These are phyloP conservation scores for Salix exigua DNA, from an alignment of 345 rosid genomes.

Conservation along the genomic window DNA sequence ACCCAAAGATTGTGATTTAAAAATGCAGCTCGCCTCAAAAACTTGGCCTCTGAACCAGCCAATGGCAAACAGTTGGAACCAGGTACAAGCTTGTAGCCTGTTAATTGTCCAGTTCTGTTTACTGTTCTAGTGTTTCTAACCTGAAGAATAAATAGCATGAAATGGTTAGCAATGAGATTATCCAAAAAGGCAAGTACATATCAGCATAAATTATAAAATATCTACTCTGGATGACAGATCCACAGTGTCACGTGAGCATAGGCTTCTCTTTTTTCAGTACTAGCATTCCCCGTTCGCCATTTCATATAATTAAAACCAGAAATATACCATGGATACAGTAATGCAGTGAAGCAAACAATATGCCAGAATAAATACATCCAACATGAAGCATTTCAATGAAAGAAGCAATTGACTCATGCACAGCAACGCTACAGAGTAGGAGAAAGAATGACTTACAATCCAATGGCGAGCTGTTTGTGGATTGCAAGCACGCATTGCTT, in stretches of 20 bases:
- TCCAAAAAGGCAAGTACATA: background rate
- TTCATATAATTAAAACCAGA: background rate
- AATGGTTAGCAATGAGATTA: background rate
- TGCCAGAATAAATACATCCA: background rate
- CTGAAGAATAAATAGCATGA: conserved; percentile 31
- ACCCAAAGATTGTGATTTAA: conserved; percentile 87
- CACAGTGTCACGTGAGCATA: background rate
- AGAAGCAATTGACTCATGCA: background rate
- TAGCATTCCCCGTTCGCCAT: background rate
- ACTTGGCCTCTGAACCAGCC: conserved; percentile 78
- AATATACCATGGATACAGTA: background rate
- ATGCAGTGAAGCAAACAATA: background rate
- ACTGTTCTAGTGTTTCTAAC: conserved; percentile 86
- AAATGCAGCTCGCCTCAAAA: conserved; percentile 83
- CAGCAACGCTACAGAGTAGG: background rate
- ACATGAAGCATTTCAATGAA: background rate
- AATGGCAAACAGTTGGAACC: conserved; percentile 87
- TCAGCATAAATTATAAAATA: background rate
- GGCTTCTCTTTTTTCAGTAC: background rate
- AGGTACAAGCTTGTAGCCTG: conserved; percentile 81
- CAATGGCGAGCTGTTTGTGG: conserved; percentile 81
- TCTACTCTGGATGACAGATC: background rate
- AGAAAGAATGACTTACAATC: conserved; percentile 59
- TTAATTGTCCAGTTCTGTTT: conserved; percentile 81
- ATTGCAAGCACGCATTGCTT: conserved; percentile 83